phyloP scores from a whole-genome alignment of 345 rosid genomes.

The Citrus glauca region DNA sequence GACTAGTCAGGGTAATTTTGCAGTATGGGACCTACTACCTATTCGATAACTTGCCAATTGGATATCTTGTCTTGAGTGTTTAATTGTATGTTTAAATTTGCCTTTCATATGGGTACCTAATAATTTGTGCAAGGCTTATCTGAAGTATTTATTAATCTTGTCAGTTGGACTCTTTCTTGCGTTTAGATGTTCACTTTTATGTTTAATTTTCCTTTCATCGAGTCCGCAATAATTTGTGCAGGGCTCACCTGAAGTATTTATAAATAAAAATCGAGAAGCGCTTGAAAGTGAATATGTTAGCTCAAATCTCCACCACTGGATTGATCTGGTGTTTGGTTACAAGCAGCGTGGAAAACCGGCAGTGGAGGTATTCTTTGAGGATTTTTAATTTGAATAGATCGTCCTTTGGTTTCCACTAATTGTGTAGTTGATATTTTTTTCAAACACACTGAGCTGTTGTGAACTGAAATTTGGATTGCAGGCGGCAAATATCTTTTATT shows the following conservation, averaged over 20 bases:
- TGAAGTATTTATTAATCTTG: constrained; percentile 48
- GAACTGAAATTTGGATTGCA: constrained; percentile 33
- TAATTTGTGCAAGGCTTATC: constrained; percentile 67
- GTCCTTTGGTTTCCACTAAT: not conserved
- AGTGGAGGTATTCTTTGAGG: constrained; percentile 63
- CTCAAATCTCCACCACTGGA: constrained; percentile 98
- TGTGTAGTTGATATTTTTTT: not conserved
- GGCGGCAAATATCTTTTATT: constrained; percentile 97
- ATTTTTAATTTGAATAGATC: constrained; percentile 3
- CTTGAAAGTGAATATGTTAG: constrained; percentile 99
- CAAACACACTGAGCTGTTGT: constrained; percentile 1
- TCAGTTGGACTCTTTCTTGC: too few relatives aligned
- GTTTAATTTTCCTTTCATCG: not conserved
- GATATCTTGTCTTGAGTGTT: not conserved
- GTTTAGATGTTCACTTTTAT: not conserved
- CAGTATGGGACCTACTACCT: not conserved
- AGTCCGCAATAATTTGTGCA: constrained; percentile 29
- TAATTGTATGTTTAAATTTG: not conserved
- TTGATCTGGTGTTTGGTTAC: constrained; percentile 92
- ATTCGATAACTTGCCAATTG: not conserved
- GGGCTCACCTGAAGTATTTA: constrained; percentile 86
- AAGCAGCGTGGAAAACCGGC: constrained; percentile 98
- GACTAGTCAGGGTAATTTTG: not conserved
- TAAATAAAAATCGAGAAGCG: constrained; percentile 84
- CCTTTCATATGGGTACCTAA: not conserved